Evolutionary conservation across 129 eudicot species (phyloP).

Genomic region (Pulicaria dysenterica): DNA sequence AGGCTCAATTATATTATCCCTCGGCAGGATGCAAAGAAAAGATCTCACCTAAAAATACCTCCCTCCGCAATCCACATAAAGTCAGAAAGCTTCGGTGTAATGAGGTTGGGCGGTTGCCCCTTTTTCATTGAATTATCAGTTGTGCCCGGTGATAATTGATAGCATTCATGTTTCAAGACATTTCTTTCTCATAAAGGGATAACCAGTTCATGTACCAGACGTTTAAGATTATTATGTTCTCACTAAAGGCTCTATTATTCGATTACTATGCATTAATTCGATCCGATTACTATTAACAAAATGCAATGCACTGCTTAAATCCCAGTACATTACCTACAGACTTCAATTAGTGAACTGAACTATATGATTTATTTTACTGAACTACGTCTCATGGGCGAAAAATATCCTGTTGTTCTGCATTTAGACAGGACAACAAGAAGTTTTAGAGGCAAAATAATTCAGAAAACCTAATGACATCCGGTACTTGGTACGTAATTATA

Average conservation of each 20-base stretch:
- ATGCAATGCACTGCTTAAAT: no score
- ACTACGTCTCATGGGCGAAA: background rate
- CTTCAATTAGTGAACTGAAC: conserved; percentile 1
- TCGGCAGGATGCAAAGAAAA: no score
- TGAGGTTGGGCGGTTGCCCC: no score
- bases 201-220: background rate
- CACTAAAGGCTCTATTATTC: conserved; percentile 2
- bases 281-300: background rate
- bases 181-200: background rate
- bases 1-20: no score
- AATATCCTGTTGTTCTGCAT: background rate
- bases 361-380: conserved; percentile 8
- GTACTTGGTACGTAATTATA: background rate
- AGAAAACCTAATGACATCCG: background rate
- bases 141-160: background rate
- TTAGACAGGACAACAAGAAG: background rate
- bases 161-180: background rate
- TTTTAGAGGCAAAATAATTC: background rate
- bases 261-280: background rate
- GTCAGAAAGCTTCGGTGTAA: no score
- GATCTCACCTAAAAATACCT: no score
- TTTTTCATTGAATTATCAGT: background rate
- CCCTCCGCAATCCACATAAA: no score
- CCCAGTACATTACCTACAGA: background rate
- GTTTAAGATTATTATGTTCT: background rate